phyloP scores from a whole-genome alignment of 2,329 filamentous ascomycete genomes.

The Xylaria sp. region DNA sequence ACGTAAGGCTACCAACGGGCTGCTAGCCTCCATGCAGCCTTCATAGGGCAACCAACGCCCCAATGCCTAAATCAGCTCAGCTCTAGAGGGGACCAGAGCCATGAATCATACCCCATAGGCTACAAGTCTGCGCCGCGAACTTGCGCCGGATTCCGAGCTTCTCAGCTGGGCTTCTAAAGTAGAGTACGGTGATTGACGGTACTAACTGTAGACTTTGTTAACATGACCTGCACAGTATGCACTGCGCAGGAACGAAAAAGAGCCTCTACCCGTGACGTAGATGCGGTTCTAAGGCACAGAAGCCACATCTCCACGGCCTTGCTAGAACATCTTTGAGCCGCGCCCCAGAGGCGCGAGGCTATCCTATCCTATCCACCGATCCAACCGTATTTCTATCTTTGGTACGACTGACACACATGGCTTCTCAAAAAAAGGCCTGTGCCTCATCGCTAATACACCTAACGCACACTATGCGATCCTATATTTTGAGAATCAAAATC shows the following conservation, averaged over 20 bases:
- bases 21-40: background rate
- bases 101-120: background rate
- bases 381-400: background rate
- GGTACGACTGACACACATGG: background rate
- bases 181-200: background rate
- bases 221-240: background rate
- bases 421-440: background rate
- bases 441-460: background rate
- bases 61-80: too few species aligned
- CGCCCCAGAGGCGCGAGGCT: background rate
- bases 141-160: background rate
- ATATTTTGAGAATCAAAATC: background rate
- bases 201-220: background rate
- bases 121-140: background rate
- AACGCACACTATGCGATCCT: background rate
- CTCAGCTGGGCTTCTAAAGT: background rate
- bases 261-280: background rate
- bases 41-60: background rate
- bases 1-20: conserved; percentile 1
- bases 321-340: background rate
- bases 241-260: background rate
- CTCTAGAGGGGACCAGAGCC: background rate
- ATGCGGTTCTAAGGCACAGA: background rate
- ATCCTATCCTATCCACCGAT: background rate
- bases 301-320: background rate